Percentiles rank a stretch among this genome's conserved stretches.
phyloP scores from a whole-genome alignment of 2,329 filamentous ascomycete species.

The Aschersonia sp. region DNA sequence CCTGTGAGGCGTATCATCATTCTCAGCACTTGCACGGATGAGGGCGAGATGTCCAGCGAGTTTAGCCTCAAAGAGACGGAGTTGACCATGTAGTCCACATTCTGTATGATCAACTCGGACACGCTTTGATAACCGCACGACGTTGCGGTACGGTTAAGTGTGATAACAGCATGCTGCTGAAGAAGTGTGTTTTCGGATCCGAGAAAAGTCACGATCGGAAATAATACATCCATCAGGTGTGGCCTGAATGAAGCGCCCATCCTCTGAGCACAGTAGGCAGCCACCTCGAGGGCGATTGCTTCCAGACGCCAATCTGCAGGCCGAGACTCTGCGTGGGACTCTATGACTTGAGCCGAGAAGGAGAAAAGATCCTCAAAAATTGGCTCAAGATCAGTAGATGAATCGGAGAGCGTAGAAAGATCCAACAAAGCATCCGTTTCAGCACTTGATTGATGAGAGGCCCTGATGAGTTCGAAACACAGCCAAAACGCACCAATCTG shows the following conservation, averaged over 20 bases:
- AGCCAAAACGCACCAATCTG: slow-evolving; percentile 70
- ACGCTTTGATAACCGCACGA: slow-evolving; percentile 63
- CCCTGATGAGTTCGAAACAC: slow-evolving; percentile 55
- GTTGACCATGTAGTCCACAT: slow-evolving; percentile 94
- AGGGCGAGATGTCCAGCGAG: slow-evolving; percentile 80
- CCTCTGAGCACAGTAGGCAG: slow-evolving; percentile 60
- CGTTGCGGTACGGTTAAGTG: slow-evolving; percentile 64
- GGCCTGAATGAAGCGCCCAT: slow-evolving; percentile 56
- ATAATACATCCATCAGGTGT: slow-evolving; percentile 82
- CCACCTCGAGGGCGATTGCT: slow-evolving; percentile 67
- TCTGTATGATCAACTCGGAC: slow-evolving; percentile 69
- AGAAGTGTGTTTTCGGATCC: slow-evolving; percentile 55
- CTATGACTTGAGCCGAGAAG: slow-evolving; percentile 49
- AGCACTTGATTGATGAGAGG: slow-evolving; percentile 32
- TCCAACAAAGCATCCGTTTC: slow-evolving; percentile 55
- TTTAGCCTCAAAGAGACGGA: slow-evolving; percentile 80
- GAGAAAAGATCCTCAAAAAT: slow-evolving; percentile 53
- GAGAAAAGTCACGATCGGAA: slow-evolving; percentile 79
- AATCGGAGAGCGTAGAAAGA: slow-evolving; percentile 21
- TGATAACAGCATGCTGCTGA: slow-evolving; percentile 68
- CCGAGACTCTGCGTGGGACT: slow-evolving; percentile 33
- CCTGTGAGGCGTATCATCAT: slow-evolving; percentile 93
- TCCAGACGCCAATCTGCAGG: slow-evolving; percentile 55
- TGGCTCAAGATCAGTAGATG: slow-evolving; percentile 26
- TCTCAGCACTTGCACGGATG: slow-evolving; percentile 74